These are phyloP conservation scores for Colletotrichum orchidophilum DNA, from an alignment of 2,329 filamentous ascomycete genomes.

Conservation along the genomic window DNA sequence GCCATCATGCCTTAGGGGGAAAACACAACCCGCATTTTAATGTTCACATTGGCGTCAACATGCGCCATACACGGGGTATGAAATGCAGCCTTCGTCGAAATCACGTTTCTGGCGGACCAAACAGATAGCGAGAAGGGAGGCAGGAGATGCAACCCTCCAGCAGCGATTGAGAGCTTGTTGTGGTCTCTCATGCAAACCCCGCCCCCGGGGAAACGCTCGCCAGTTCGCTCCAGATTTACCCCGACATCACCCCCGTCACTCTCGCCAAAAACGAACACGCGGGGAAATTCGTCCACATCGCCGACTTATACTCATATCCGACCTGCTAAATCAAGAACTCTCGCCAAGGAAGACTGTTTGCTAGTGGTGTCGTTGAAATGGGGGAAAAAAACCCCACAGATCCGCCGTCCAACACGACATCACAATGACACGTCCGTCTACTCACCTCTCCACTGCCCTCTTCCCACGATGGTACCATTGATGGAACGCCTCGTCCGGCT, in stretches of 20 bases:
- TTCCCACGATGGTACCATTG: neutral
- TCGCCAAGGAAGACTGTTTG: neutral
- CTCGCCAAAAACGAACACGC: neutral
- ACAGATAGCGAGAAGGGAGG: too few species aligned
- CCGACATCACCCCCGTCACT: constrained; percentile 22
- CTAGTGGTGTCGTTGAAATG: constrained; percentile 1
- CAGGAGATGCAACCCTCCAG: neutral
- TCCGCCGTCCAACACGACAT: neutral
- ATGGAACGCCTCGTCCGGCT: constrained; percentile 15
- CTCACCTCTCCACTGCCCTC: neutral
- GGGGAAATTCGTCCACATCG: constrained; percentile 17
- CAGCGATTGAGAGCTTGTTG: neutral
- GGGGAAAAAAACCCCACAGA: neutral
- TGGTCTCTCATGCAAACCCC: neutral
- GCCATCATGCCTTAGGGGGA: too few species aligned
- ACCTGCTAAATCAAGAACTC: neutral
- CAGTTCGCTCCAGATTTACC: constrained; percentile 29
- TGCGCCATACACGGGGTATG: too few species aligned
- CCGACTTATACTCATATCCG: neutral
- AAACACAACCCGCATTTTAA: too few species aligned
- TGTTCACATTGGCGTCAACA: too few species aligned
- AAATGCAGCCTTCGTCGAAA: too few species aligned
- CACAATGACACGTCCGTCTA: neutral
- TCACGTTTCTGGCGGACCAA: too few species aligned
- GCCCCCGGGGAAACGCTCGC: constrained; percentile 3